A percentile compares a stretch with the other conserved stretches of the same genome.
phyloP scores from a whole-genome alignment of 306 rosid species.

The Bauhinia variegata region DNA sequence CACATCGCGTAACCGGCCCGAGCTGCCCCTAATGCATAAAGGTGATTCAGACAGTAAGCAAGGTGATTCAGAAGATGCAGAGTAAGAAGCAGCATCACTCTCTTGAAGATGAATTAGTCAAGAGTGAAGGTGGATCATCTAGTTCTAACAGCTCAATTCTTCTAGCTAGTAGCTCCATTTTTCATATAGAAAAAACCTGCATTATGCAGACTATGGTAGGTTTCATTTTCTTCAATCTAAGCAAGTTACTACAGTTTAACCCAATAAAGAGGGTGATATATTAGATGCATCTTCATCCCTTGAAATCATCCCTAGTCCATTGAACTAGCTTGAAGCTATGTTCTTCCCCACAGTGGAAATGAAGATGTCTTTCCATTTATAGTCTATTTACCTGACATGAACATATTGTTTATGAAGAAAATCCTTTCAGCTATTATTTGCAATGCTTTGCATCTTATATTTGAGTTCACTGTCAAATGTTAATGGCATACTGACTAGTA shows the following conservation, averaged over 20 bases:
- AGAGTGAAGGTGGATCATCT: constrained; percentile 40
- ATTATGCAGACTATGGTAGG: constrained; percentile 43
- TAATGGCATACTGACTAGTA: no score
- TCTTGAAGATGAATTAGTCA: constrained; percentile 49
- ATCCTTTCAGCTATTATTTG: neutral
- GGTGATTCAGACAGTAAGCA: constrained; percentile 53
- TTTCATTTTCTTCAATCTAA: constrained; percentile 36
- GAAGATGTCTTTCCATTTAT: neutral
- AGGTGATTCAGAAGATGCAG: constrained; percentile 59
- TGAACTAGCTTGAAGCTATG: constrained; percentile 20
- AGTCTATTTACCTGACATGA: neutral
- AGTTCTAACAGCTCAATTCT: constrained; percentile 41
- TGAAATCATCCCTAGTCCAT: constrained; percentile 12
- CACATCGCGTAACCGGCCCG: constrained; percentile 38
- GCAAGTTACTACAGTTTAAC: constrained; percentile 36
- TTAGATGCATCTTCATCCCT: constrained; percentile 2
- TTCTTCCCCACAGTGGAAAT: constrained; percentile 21
- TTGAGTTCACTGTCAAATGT: no score
- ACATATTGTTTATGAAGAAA: neutral
- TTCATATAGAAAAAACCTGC: constrained; percentile 41
- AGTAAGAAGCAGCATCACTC: constrained; percentile 42
- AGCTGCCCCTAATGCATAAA: constrained; percentile 39
- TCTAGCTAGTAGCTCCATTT: constrained; percentile 51
- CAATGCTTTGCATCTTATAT: neutral
- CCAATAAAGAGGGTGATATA: constrained; percentile 40